phyloP scores from a whole-genome alignment of 2,329 filamentous ascomycete species.

The Colletotrichum sublineola region DNA sequence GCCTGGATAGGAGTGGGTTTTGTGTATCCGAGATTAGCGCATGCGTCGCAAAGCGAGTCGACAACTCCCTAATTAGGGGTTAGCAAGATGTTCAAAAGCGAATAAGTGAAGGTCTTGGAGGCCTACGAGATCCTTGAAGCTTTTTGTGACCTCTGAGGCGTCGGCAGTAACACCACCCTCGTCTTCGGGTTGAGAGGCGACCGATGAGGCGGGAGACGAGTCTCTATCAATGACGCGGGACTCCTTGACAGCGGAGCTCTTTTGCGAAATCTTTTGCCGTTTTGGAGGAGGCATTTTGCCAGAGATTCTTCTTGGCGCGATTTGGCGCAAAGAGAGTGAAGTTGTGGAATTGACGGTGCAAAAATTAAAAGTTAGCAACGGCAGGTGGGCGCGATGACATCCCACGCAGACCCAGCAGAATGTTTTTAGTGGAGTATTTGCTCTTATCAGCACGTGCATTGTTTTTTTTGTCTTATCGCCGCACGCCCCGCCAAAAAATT shows the following conservation, averaged over 20 bases:
- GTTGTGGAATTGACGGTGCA: not conserved
- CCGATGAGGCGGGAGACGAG: conserved; percentile 14
- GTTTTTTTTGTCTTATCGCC: conserved; percentile 9
- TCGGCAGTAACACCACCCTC: conserved; percentile 44
- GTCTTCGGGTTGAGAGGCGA: conserved; percentile 32
- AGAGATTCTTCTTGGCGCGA: not conserved
- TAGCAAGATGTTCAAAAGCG: conserved; percentile 28
- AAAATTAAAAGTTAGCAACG: not conserved
- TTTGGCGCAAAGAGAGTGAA: conserved; percentile 4
- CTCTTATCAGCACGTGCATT: conserved; percentile 27
- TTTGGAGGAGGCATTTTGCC: conserved; percentile 24
- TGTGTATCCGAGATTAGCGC: conserved; percentile 84
- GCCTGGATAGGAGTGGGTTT: conserved; percentile 89
- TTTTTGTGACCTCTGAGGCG: conserved; percentile 60
- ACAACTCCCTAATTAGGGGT: conserved; percentile 75
- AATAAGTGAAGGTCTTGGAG: not conserved
- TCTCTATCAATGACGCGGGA: conserved; percentile 6
- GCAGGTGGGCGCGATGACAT: conserved; percentile 21
- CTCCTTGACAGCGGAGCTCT: conserved; percentile 8
- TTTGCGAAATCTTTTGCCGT: conserved; percentile 30
- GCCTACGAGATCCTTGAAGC: conserved; percentile 74
- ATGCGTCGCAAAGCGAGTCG: conserved; percentile 90
- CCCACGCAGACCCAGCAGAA: not conserved
- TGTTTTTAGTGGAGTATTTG: conserved; percentile 23
- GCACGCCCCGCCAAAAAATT: conserved; percentile 40